Evolutionary conservation across 1,139 yeast species (phyloP).

Genomic region (Yarrowia galli): DNA sequence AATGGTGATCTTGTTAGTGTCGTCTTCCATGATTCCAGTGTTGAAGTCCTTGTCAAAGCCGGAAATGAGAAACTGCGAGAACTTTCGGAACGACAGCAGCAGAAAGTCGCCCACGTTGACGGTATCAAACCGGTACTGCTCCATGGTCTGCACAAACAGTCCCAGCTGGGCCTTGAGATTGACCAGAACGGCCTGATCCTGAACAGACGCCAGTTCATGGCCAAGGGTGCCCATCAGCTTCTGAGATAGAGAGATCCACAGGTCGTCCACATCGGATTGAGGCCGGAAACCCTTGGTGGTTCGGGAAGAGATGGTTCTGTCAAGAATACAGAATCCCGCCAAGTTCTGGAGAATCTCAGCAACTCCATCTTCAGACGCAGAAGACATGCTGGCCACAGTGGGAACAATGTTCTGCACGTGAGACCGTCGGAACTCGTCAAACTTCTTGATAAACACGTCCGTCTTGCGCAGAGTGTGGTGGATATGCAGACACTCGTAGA

Average conservation of each 20-base stretch:
- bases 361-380: conserved; percentile 7
- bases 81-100: conserved; percentile 65
- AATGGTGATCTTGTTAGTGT: conserved; percentile 84
- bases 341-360: conserved; percentile 58
- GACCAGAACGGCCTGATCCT: conserved; percentile 52
- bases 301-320: conserved; percentile 64
- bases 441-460: conserved; percentile 55
- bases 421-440: conserved; percentile 38
- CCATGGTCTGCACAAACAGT: conserved; percentile 77
- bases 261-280: conserved; percentile 63
- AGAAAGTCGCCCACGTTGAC: conserved; percentile 69
- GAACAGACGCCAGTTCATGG: conserved; percentile 45
- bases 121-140: conserved; percentile 69
- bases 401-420: conserved; percentile 33
- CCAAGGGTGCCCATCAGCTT: conserved; percentile 48
- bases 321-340: conserved; percentile 79
- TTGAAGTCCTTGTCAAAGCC: conserved; percentile 69
- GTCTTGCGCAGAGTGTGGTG: conserved; percentile 75
- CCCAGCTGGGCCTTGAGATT: conserved; percentile 69
- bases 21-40: conserved; percentile 74
- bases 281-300: conserved; percentile 57
- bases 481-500: conserved; percentile 84
- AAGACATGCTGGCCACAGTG: neutral
- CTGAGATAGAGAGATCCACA: conserved; percentile 72
- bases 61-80: conserved; percentile 62